These are phyloP conservation scores for Asterionellopsis glacialis DNA, from an alignment of 108 stramenopile species.

Conservation along the genomic window DNA sequence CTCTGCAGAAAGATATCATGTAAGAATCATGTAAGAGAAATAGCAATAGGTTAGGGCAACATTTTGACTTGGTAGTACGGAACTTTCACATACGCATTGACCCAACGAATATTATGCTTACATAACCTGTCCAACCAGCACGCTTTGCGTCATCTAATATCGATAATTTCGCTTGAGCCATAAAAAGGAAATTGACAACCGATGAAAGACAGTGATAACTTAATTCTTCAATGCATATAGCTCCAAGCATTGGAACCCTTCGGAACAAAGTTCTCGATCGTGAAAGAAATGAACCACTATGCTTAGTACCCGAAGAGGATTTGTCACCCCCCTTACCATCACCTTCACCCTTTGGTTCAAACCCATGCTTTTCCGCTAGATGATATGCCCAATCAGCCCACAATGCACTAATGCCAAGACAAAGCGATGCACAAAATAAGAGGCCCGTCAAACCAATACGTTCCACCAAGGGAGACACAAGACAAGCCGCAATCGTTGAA, in stretches of 20 bases:
- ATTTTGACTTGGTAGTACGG: too few species aligned
- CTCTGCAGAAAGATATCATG: constrained; percentile 1
- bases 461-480: constrained; percentile 21
- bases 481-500: constrained; percentile 43
- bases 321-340: background rate
- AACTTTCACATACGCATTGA: background rate
- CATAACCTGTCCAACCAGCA: constrained; percentile 53
- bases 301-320: background rate
- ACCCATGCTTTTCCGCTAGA: constrained; percentile 29
- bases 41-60: too few species aligned
- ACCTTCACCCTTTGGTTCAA: background rate
- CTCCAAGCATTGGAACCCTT: constrained; percentile 47
- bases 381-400: constrained; percentile 37
- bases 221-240: constrained; percentile 47
- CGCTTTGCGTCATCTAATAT: constrained; percentile 41
- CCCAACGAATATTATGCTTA: constrained; percentile 5
- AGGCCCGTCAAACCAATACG: constrained; percentile 44
- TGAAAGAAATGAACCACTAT: background rate
- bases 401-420: constrained; percentile 31
- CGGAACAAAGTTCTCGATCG: constrained; percentile 15
- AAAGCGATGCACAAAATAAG: constrained; percentile 42
- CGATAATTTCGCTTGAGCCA: constrained; percentile 40
- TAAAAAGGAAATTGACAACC: constrained; percentile 43
- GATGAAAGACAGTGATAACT: constrained; percentile 47
- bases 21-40: background rate